phyloP scores from a whole-genome alignment of 164 flowering plant species.

The Liriodendron chinense region DNA sequence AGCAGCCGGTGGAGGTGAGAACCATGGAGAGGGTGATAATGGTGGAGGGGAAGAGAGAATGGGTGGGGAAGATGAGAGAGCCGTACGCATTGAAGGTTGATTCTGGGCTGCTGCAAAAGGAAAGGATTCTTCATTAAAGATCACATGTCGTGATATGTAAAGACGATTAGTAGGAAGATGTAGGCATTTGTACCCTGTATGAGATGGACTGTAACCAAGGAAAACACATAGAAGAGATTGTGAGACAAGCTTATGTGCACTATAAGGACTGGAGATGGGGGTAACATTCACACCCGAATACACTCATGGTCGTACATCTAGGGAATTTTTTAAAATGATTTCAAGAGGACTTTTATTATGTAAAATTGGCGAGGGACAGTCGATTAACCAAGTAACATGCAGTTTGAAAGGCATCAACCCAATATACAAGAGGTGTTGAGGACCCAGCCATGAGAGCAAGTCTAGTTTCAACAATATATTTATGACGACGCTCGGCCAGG shows the following conservation, averaged over 20 bases:
- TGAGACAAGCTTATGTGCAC: not conserved
- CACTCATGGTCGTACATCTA: not conserved
- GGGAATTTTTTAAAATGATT: not conserved
- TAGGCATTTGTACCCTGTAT: not conserved
- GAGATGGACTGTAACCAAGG: not conserved
- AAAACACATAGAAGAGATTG: not conserved
- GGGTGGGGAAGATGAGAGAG: not conserved
- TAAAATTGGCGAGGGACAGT: not conserved
- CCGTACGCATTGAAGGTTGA: too few species aligned
- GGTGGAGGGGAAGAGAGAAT: not conserved
- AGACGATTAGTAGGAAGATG: not conserved
- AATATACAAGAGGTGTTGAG: not conserved
- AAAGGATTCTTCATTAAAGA: not conserved
- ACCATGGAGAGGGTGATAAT: not conserved
- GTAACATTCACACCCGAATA: constrained; percentile 1
- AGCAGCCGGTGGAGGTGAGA: not conserved
- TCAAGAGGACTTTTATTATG: not conserved
- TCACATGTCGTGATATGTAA: not conserved
- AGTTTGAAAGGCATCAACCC: not conserved
- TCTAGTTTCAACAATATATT: not conserved
- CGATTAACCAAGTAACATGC: constrained; percentile 3
- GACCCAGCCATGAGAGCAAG: not conserved
- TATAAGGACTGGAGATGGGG: not conserved
- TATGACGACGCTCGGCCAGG: not conserved
- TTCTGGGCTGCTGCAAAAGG: not conserved